Evolutionary conservation across 2,329 filamentous ascomycete species (phyloP).

Genomic region (Fusarium keratoplasticum): DNA sequence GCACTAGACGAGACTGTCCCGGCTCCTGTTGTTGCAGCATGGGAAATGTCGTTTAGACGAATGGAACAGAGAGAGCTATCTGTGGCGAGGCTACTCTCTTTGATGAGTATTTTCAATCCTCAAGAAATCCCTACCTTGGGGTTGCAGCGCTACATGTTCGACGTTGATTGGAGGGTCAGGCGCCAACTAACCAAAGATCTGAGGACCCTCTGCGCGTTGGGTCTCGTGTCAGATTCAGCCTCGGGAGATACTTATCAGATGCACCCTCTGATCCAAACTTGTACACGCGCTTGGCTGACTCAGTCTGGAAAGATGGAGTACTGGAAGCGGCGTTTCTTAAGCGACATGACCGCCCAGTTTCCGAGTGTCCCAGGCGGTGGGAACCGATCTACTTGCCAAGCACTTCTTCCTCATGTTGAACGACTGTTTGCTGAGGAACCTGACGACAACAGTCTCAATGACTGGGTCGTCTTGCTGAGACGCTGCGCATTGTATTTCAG

Average conservation of each 20-base stretch:
- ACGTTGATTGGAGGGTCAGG: background rate
- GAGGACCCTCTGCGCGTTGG: background rate
- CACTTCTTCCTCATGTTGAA: background rate
- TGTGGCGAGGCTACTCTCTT: background rate
- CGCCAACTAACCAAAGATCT: background rate
- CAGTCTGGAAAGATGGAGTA: background rate
- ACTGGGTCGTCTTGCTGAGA: background rate
- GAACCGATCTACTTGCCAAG: background rate
- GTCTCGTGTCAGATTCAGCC: background rate
- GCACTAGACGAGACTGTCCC: background rate
- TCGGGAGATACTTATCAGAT: background rate
- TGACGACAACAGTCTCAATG: background rate
- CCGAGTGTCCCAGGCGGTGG: background rate
- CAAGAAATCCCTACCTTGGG: background rate
- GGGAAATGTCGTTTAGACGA: background rate
- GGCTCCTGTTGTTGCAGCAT: background rate
- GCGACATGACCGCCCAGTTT: background rate
- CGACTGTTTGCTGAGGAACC: background rate
- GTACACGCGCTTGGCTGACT: background rate
- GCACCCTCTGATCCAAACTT: background rate
- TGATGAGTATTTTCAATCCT: background rate
- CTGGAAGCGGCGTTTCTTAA: background rate
- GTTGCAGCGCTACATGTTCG: background rate
- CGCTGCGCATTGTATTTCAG: background rate
- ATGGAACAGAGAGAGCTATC: background rate